These are phyloP conservation scores for Crithidia brevicula DNA, from an alignment of 208 protist species.

Conservation along the genomic window DNA sequence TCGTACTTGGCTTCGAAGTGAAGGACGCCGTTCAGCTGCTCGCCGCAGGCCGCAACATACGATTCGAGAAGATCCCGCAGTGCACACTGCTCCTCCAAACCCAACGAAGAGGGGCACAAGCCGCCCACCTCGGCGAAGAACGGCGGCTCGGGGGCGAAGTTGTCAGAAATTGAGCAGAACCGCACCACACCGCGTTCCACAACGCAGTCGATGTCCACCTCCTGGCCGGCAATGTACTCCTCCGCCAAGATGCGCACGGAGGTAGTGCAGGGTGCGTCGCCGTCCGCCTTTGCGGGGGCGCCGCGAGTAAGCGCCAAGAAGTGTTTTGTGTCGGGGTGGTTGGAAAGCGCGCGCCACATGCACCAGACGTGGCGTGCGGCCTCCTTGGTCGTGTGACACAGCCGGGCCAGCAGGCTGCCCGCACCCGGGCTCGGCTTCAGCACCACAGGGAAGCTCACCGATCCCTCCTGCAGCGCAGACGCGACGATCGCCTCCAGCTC, in stretches of 20 bases:
- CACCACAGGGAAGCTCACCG: slow-evolving; percentile 57
- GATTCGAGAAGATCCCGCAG: slow-evolving; percentile 54
- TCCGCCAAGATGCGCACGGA: slow-evolving; percentile 56
- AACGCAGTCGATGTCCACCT: slow-evolving; percentile 84
- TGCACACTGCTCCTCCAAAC: slow-evolving; percentile 25
- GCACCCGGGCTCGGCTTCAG: slow-evolving; percentile 83
- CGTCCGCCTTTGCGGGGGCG: not conserved
- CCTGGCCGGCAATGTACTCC: slow-evolving; percentile 80
- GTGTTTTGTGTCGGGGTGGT: slow-evolving; percentile 54
- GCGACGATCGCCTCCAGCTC: not conserved
- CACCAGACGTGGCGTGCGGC: slow-evolving; percentile 43
- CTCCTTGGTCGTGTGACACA: slow-evolving; percentile 48
- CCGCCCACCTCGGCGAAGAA: slow-evolving; percentile 81
- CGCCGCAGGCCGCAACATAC: slow-evolving; percentile 42
- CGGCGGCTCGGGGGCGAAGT: slow-evolving; percentile 58
- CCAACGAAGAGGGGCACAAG: slow-evolving; percentile 50
- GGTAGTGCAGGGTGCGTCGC: not conserved
- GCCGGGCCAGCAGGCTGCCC: slow-evolving; percentile 58
- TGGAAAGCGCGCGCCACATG: slow-evolving; percentile 47
- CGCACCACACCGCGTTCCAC: slow-evolving; percentile 62
- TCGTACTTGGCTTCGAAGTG: slow-evolving; percentile 91
- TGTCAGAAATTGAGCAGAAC: slow-evolving; percentile 81
- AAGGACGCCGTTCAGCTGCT: slow-evolving; percentile 59
- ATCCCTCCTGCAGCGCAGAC: not conserved
- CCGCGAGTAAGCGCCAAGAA: slow-evolving; percentile 34